phyloP scores from a whole-genome alignment of 495 filamentous ascomycete genomes.

The Collariella sp. region DNA sequence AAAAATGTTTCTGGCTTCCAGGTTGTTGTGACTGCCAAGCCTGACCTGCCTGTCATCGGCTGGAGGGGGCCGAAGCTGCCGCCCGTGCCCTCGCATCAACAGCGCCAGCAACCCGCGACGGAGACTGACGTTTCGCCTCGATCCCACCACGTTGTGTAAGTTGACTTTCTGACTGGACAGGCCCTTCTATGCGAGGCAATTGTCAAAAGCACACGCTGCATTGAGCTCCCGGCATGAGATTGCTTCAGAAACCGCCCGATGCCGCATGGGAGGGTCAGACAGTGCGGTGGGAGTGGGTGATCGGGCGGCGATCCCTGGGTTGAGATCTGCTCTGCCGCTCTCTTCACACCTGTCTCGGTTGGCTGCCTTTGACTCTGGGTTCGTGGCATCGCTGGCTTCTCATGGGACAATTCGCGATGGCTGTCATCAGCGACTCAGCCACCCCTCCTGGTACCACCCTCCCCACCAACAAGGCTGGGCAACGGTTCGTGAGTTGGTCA shows the following conservation, averaged over 20 bases:
- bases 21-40: background rate
- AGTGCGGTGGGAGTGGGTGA: background rate
- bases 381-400: background rate
- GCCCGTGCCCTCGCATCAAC: slow-evolving; percentile 6
- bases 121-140: background rate
- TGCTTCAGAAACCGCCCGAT: background rate
- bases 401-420: background rate
- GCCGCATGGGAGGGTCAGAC: background rate
- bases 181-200: background rate
- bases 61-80: background rate
- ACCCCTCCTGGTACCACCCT: background rate
- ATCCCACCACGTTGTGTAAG: slow-evolving; percentile 8
- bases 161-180: slow-evolving; percentile 11
- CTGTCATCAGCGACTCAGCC: background rate
- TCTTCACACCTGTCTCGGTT: background rate
- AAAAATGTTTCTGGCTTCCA: slow-evolving; percentile 9
- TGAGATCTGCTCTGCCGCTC: no score
- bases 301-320: no score
- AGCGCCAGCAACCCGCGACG: background rate
- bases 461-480: background rate
- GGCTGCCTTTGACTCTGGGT: no score
- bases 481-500: background rate
- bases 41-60: background rate
- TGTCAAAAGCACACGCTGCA: background rate
- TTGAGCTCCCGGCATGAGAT: background rate